Evolutionary conservation across 1,284 basidiomycete genomes (phyloP), one percentile per base, ranked within the genome.

Genomic region (Athelia psychrophila): DNA sequence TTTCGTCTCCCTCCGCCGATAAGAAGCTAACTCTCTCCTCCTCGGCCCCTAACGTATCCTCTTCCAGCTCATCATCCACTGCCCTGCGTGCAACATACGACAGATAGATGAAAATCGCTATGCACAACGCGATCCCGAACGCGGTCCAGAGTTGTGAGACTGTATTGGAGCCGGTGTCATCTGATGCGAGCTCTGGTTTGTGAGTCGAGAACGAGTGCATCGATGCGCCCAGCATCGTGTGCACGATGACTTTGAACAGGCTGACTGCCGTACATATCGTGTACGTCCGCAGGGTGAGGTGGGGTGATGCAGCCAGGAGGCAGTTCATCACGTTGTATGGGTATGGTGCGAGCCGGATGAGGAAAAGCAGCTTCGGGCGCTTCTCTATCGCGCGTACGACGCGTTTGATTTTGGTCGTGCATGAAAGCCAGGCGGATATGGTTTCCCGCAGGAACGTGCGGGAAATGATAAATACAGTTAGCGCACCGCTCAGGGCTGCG

Each of bases 291-390:
- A 93, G 75, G 10, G 83, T 86, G 58, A 94, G 79, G n/a, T 85
- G 84, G n/a, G 86, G 85, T 13, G 89, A 84, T n/a, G 89, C 88
- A 2, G 91, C 91, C 32, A 94, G 80, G 42, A 94, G 80, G 60
- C 88, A 91, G 72, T 94, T 94, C 85, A 94, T 91, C 62, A 94
- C 86, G 69, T 94, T 94, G 75, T 88, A 90, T 0, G 88, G 88
- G 64, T 91, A 91, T 3, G 88, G 88, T 18, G 89, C 91, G 47
- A 94, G 77, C 50, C 91, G 88, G 59, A 94, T 88, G 56, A 94
- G 82, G 74, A 94, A 93, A 47, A 94, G 81, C 6, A 94, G 77
- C 63, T 83, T 84, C 1, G 92, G 91, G 49, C 84, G 83, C 69
- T 86, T 88, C 75, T 94, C 92, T 61, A 94, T 90, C n/a, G 91